Percentiles rank a stretch among this genome's conserved stretches.
Conservation (phyloP, 306 rosid species). For the Casuarina glauca region DNA sequence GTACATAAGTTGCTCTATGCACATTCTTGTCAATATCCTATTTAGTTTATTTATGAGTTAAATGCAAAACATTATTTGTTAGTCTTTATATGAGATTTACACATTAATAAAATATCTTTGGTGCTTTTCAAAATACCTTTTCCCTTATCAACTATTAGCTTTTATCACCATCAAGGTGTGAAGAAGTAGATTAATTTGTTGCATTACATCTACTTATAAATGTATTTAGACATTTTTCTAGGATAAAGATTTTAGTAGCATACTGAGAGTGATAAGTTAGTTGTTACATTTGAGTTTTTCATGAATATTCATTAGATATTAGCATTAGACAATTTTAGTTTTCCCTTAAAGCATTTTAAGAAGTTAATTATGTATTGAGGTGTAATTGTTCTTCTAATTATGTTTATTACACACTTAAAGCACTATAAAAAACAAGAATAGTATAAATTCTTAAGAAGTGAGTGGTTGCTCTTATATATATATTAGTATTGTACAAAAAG, state of each 20-base stretch:
- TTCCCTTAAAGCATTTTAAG: neutral
- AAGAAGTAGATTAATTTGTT: neutral
- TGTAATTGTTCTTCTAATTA: neutral
- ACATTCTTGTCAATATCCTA: neutral
- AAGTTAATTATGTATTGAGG: neutral
- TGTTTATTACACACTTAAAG: neutral
- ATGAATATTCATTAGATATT: too few species aligned
- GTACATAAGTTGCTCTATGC: neutral
- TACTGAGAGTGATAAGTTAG: neutral
- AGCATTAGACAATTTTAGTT: neutral
- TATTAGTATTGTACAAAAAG: neutral
- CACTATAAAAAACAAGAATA: too few species aligned
- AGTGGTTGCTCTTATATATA: too few species aligned
- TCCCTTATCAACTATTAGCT: neutral
- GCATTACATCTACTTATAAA: neutral
- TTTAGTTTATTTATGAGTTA: neutral
- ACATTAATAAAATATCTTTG: too few species aligned
- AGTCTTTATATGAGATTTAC: too few species aligned
- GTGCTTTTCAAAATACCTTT: too few species aligned
- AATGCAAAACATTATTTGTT: neutral
- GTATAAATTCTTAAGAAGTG: too few species aligned
- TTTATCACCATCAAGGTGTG: neutral
- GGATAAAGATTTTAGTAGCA: neutral
- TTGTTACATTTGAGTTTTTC: neutral
- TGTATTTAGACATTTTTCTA: neutral